phyloP scores from a whole-genome alignment of 2,329 filamentous ascomycete genomes.

The Cladobotryum mycophilum region DNA sequence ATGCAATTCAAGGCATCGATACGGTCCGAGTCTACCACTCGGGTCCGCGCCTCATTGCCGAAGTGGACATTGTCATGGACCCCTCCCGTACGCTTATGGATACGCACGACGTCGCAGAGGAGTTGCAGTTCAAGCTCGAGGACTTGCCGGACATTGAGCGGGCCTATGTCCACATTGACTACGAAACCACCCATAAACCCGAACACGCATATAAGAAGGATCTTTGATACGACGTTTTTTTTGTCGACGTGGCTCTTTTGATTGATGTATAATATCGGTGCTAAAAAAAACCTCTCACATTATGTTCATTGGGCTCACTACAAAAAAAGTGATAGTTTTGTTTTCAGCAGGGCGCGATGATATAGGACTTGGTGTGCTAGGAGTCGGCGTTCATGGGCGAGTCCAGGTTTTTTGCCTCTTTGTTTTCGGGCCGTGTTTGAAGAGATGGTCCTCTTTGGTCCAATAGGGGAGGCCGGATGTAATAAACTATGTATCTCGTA shows the following conservation, averaged over 20 bases:
- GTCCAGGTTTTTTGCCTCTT: no score
- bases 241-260: neutral
- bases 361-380: no score
- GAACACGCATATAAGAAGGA: slow-evolving; percentile 66
- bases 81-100: slow-evolving; percentile 62
- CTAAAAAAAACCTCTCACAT: no score
- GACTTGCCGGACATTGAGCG: slow-evolving; percentile 85
- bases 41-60: slow-evolving; percentile 81
- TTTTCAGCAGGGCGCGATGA: no score
- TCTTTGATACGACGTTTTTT: slow-evolving; percentile 28
- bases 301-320: no score
- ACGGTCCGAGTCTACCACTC: slow-evolving; percentile 93
- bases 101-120: slow-evolving; percentile 91
- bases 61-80: slow-evolving; percentile 95
- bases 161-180: slow-evolving; percentile 95
- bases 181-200: slow-evolving; percentile 91
- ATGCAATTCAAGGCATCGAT: slow-evolving; percentile 77
- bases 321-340: no score
- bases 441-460: no score
- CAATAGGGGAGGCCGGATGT: no score
- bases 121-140: slow-evolving; percentile 89
- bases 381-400: no score
- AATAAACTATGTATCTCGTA: no score
- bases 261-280: no score
- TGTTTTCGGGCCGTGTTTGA: no score